Conservation (phyloP, 495 filamentous ascomycete genomes). For the Pseudomonodictys pantanalensis region DNA sequence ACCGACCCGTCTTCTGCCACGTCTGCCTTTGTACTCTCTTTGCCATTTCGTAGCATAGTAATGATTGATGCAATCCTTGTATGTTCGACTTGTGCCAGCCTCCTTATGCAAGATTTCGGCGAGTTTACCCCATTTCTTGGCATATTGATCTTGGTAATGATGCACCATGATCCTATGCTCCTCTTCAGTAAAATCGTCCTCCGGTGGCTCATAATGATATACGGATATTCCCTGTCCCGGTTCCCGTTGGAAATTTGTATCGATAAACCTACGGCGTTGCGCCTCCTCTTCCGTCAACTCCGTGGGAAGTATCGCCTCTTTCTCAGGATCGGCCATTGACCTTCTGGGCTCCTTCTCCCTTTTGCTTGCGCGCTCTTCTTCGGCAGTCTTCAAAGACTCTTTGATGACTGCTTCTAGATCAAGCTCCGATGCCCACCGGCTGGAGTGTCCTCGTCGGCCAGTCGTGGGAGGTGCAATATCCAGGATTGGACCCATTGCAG, state of each 20-base stretch:
- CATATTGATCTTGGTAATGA: constrained; percentile 61
- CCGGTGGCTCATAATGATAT: constrained; percentile 70
- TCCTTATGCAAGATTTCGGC: constrained; percentile 61
- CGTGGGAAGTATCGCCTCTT: constrained; percentile 80
- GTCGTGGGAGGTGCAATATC: constrained; percentile 8
- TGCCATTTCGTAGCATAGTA: constrained; percentile 93
- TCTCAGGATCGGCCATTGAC: constrained; percentile 70
- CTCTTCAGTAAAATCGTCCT: constrained; percentile 77
- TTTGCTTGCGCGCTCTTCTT: constrained; percentile 65
- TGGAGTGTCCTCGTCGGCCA: constrained; percentile 12
- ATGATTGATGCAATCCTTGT: constrained; percentile 85
- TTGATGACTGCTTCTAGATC: constrained; percentile 75
- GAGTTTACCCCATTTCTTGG: constrained; percentile 92
- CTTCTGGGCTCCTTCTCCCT: constrained; percentile 62
- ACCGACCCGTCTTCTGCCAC: constrained; percentile 66
- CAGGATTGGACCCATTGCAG: constrained; percentile 14
- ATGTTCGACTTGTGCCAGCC: constrained; percentile 56
- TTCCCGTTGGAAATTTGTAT: constrained; percentile 69
- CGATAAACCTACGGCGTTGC: constrained; percentile 54
- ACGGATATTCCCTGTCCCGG: constrained; percentile 62
- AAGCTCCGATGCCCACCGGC: constrained; percentile 50
- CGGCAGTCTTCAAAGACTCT: constrained; percentile 70
- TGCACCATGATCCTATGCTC: constrained; percentile 77
- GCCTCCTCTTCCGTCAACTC: constrained; percentile 54
- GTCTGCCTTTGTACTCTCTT: constrained; percentile 78